Percentiles rank a stretch among this genome's conserved stretches.
Evolutionary conservation across 495 filamentous ascomycete species (phyloP).

Genomic region (Cairneyella variabilis): DNA sequence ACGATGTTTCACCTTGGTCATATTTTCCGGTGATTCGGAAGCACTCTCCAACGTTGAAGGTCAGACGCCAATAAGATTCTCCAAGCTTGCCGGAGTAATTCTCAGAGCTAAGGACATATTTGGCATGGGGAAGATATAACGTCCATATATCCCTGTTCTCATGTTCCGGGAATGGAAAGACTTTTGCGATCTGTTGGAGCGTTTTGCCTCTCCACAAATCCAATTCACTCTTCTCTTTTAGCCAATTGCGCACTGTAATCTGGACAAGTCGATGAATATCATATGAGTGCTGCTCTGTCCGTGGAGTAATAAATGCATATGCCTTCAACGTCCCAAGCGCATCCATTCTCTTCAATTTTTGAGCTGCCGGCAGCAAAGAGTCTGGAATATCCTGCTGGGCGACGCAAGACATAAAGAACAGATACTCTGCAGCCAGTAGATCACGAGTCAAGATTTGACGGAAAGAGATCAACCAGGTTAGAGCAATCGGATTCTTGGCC

Average conservation of each 20-base stretch:
- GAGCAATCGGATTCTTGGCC: conserved; percentile 32
- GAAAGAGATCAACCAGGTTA: conserved; percentile 54
- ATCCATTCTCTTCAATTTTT: conserved; percentile 8
- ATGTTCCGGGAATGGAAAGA: conserved; percentile 15
- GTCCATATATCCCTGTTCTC: conserved; percentile 15
- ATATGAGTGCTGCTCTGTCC: conserved; percentile 3
- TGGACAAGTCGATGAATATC: conserved; percentile 46
- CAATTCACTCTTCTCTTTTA: conserved; percentile 10
- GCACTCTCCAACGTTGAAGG: neutral
- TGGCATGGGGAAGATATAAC: conserved; percentile 12
- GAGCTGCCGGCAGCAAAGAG: conserved; percentile 7
- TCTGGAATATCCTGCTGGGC: conserved; percentile 11
- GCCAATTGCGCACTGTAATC: conserved; percentile 38
- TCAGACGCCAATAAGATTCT: conserved; percentile 4
- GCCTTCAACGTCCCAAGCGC: conserved; percentile 10
- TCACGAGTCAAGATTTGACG: conserved; percentile 34
- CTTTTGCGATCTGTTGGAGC: conserved; percentile 5
- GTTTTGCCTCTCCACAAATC: conserved; percentile 1
- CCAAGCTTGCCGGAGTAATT: neutral
- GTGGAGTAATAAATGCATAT: conserved; percentile 15
- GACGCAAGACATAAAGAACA: conserved; percentile 31
- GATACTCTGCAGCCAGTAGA: conserved; percentile 36
- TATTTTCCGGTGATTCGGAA: conserved; percentile 11
- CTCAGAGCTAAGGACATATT: conserved; percentile 9
- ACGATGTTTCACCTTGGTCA: conserved; percentile 12